Percentiles rank a stretch among this genome's conserved stretches.
Conservation (phyloP, 2,329 filamentous ascomycete species). For the Neoascochyta sp. region DNA sequence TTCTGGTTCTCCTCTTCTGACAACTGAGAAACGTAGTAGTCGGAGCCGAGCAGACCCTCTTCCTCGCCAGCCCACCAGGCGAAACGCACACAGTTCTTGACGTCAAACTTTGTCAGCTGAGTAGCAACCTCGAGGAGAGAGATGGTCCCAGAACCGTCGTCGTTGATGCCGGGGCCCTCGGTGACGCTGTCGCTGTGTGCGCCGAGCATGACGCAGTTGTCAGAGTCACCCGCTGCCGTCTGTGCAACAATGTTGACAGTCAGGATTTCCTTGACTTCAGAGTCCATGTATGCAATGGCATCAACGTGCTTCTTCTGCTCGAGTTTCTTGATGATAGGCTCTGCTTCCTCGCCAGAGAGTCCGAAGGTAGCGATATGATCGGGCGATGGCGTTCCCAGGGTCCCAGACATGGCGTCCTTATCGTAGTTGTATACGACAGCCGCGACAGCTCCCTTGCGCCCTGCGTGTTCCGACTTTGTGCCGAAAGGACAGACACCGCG, state of each 20-base stretch:
- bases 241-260: conserved; percentile 46
- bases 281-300: conserved; percentile 46
- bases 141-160: conserved; percentile 41
- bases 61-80: conserved; percentile 42
- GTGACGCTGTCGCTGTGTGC: conserved; percentile 42
- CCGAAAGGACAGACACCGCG: conserved; percentile 72
- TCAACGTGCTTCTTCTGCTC: conserved; percentile 47
- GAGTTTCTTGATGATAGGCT: conserved; percentile 50
- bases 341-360: conserved; percentile 60
- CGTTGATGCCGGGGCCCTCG: conserved; percentile 43
- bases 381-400: conserved; percentile 60
- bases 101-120: conserved; percentile 39
- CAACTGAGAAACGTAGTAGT: conserved; percentile 39
- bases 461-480: conserved; percentile 66
- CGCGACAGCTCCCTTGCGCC: conserved; percentile 66
- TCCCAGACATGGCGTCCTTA: conserved; percentile 58
- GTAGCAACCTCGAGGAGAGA: conserved; percentile 41
- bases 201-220: conserved; percentile 42
- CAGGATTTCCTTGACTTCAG: conserved; percentile 47
- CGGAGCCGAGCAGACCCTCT: conserved; percentile 39
- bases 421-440: conserved; percentile 75
- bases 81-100: conserved; percentile 41
- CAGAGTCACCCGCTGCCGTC: conserved; percentile 37
- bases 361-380: conserved; percentile 67
- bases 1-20: conserved; percentile 37